Conservation (phyloP, 2,329 filamentous ascomycete species). For the Curvularia lunata region DNA sequence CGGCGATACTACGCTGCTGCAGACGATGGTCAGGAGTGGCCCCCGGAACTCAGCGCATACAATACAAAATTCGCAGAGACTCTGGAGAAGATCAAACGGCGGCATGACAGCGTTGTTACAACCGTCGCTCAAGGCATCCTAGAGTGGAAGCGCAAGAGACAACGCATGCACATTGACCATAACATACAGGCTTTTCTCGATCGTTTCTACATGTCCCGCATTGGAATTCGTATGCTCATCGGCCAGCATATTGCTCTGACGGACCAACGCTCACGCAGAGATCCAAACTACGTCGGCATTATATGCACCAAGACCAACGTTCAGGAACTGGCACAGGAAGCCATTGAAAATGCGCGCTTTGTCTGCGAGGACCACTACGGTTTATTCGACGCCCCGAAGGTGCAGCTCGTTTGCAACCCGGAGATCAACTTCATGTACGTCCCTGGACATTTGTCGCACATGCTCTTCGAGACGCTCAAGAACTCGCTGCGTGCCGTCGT, state of each 20-base stretch:
- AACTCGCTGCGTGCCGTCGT: constrained; percentile 97
- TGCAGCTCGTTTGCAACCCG: constrained; percentile 94
- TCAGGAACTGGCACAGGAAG: constrained; percentile 90
- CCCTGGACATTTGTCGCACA: constrained; percentile 96
- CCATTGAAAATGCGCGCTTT: constrained; percentile 98
- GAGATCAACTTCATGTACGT: constrained; percentile 99
- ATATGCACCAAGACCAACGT: constrained; percentile 99
- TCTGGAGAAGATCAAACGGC: constrained; percentile 90
- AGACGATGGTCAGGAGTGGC: constrained; percentile 89
- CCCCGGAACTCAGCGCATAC: constrained; percentile 90
- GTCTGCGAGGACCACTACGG: constrained; percentile 99
- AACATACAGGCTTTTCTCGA: constrained; percentile 98
- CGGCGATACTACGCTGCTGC: constrained; percentile 90
- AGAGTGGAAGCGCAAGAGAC: constrained; percentile 94
- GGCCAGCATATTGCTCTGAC: constrained; percentile 97
- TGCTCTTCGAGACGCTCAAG: constrained; percentile 99
- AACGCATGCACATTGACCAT: constrained; percentile 97
- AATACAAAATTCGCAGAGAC: constrained; percentile 90
- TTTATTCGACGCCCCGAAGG: constrained; percentile 92
- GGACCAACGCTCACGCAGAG: constrained; percentile 85
- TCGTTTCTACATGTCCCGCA: constrained; percentile 99
- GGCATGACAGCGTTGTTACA: constrained; percentile 96
- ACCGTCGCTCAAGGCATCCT: constrained; percentile 97
- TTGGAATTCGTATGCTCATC: constrained; percentile 98
- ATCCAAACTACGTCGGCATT: constrained; percentile 95